phyloP scores from a whole-genome alignment of 805 yeast species.

The Hanseniaspora lachancei region DNA sequence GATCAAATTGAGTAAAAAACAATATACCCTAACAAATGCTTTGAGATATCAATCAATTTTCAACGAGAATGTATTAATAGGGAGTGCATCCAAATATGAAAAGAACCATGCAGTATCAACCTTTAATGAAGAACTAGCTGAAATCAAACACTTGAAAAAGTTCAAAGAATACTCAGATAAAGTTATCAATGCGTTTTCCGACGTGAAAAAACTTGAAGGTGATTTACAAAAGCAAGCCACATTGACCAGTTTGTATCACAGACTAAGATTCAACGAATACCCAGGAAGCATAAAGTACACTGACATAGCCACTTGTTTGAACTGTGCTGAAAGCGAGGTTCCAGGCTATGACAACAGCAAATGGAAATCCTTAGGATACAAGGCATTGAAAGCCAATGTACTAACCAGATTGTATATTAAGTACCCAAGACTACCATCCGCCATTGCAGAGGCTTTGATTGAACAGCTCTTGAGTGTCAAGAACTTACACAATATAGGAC shows the following conservation, averaged over 20 bases:
- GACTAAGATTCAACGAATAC: background rate
- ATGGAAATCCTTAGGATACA: background rate
- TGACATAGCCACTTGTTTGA: conserved; percentile 63
- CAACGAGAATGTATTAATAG: background rate
- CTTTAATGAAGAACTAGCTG: background rate
- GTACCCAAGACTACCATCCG: conserved; percentile 83
- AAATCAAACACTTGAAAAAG: background rate
- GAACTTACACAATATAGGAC: conserved; percentile 54
- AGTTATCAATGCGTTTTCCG: conserved; percentile 16
- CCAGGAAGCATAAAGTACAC: background rate
- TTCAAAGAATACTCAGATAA: background rate
- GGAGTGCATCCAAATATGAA: background rate
- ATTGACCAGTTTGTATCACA: conserved; percentile 5
- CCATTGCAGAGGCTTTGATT: conserved; percentile 60
- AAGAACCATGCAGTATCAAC: background rate
- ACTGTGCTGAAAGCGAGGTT: conserved; percentile 35
- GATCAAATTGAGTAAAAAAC: background rate
- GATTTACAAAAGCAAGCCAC: conserved; percentile 31
- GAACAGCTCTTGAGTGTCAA: conserved; percentile 60
- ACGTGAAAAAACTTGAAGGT: conserved; percentile 38
- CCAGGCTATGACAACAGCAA: conserved; percentile 15
- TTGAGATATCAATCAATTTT: background rate
- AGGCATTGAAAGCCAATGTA: conserved; percentile 2
- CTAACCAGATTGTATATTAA: conserved; percentile 37
- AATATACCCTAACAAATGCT: background rate